phyloP scores from a whole-genome alignment of 345 rosid genomes.

The Syzygium jambos region DNA sequence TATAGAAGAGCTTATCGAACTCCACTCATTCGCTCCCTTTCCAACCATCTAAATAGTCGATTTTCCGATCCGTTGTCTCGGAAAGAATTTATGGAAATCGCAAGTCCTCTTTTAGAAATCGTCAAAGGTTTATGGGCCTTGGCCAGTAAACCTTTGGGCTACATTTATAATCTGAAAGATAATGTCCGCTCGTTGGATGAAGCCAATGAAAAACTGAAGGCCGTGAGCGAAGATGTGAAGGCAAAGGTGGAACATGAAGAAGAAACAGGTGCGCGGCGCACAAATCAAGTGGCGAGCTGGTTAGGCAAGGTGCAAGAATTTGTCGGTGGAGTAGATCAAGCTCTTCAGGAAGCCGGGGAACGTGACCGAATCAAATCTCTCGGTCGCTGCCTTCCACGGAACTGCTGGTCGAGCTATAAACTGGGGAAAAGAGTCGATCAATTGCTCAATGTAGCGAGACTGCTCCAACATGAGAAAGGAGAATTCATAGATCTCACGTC shows the following conservation, averaged over 20 bases:
- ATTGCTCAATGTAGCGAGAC: neutral
- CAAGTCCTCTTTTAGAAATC: neutral
- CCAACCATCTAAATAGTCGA: neutral
- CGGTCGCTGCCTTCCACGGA: neutral
- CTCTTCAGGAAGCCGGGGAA: neutral
- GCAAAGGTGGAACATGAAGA: neutral
- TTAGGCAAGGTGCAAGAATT: neutral
- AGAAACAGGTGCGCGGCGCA: accelerated
- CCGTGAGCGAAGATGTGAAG: accelerated
- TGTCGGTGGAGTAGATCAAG: neutral
- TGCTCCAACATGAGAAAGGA: neutral
- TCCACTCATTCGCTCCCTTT: neutral
- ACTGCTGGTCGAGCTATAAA: neutral
- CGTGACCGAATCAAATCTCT: neutral
- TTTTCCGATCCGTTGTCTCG: neutral
- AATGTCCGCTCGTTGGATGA: accelerated
- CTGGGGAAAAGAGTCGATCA: neutral
- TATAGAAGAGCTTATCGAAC: neutral
- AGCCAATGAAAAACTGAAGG: accelerated
- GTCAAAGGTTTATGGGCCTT: neutral
- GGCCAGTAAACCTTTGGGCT: neutral
- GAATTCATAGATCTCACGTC: neutral
- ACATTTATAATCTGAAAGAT: neutral
- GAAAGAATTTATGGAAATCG: neutral
- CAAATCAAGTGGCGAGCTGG: neutral